Conservation (phyloP, 805 yeast genomes). For the Pichia exigua region DNA sequence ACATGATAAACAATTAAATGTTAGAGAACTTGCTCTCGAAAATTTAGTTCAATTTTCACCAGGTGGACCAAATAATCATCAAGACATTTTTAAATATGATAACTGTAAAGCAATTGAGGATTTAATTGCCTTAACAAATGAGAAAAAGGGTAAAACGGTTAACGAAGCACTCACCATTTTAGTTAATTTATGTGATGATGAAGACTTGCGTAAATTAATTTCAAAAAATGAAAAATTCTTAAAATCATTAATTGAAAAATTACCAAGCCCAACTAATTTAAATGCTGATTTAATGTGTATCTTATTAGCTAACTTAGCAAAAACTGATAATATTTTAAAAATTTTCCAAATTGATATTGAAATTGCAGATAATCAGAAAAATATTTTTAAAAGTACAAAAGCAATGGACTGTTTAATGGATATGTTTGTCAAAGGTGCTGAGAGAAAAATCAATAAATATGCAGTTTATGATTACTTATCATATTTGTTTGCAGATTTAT, state of each 20-base stretch:
- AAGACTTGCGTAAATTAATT: conserved; percentile 52
- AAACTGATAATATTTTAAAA: conserved; percentile 54
- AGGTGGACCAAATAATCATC: conserved; percentile 49
- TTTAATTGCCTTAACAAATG: conserved; percentile 51
- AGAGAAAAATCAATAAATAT: conserved; percentile 57
- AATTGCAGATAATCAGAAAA: conserved; percentile 29
- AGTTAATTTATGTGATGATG: conserved; percentile 74
- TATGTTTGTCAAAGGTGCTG: conserved; percentile 79
- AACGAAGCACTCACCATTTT: conserved; percentile 69
- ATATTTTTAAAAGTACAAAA: conserved; percentile 45
- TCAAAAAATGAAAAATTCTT: conserved; percentile 56
- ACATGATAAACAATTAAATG: conserved; percentile 73
- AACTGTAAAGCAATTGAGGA: conserved; percentile 66
- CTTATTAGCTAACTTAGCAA: conserved; percentile 77
- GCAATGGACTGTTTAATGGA: conserved; percentile 80
- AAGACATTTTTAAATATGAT: conserved; percentile 59
- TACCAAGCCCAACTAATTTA: conserved; percentile 48
- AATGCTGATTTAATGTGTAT: conserved; percentile 81
- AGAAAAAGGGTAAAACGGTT: conserved; percentile 46
- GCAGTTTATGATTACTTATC: conserved; percentile 80
- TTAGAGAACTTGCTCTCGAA: conserved; percentile 77
- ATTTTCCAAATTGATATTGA: conserved; percentile 36
- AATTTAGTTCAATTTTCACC: conserved; percentile 75
- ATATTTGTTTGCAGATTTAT: conserved; percentile 83
- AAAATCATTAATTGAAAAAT: conserved; percentile 39